Evolutionary conservation across 2,329 filamentous ascomycete genomes (phyloP), one percentile per base, ranked within the genome.

Genomic region (Raffaelea arxii): DNA sequence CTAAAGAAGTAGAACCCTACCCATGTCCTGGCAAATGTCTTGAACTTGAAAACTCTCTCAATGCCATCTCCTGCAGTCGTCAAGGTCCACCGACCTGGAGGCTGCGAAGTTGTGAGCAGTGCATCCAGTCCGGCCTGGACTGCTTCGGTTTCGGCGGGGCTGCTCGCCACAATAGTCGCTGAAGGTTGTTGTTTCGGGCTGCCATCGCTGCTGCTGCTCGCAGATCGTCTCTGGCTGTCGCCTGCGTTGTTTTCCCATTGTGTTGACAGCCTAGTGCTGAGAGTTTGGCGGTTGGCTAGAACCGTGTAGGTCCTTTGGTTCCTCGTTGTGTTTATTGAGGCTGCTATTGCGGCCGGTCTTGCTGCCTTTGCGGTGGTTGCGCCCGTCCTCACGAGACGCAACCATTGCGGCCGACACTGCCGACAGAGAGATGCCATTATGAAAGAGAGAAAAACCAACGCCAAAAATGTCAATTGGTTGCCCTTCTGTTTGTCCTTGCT

Each of bases 11-110:
- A 9, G 4, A 23, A 5, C 68, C 72, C 50, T 53, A 80, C 77
- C 79, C 80, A 83, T 7, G 77, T 77, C 65, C 78, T 82, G 30
- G 73, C 69, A 59, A 83, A 84, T 2, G 70, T 80, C 64, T 78
- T 80, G 57, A 84, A 84, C 56, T 67, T 75, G 58, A 82, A 82
- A 46, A 64, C 68, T 44, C 79, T 68, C 62, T 82, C 76, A 2
- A 84, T 54, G 0, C 74, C 79, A 46, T 71, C 67, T 10, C 76
- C 77, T 39, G 67, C 64, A 2, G 65, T 57, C 3, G 69, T 64
- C 27, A 83, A 56, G 3, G 60, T 55, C 80, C 80, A 84, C 43
- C 64, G 66, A 2, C 65, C 63, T 36, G 58, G 56, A 7, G 46
- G 25, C 43, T n/a, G 38, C 16, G 16, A 11, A 19, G 2, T 4